Conservation (phyloP, 495 filamentous ascomycete species). For the Poronia punctata region DNA sequence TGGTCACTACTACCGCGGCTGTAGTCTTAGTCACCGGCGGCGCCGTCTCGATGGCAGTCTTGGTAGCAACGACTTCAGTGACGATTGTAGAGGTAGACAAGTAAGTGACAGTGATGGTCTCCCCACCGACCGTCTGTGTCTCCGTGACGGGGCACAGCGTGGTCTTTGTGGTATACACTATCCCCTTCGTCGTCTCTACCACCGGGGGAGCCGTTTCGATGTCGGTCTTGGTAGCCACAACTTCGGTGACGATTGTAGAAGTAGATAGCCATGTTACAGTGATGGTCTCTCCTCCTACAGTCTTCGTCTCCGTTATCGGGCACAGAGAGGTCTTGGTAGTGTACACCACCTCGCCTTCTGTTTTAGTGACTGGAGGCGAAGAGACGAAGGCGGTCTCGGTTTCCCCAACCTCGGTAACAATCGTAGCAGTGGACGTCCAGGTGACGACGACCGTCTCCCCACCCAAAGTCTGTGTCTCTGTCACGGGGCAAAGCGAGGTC, state of each 20-base stretch:
- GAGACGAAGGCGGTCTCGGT: conserved; percentile 16
- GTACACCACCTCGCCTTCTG: conserved; percentile 22
- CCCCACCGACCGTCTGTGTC: conserved; percentile 30
- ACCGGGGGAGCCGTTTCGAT: conserved; percentile 16
- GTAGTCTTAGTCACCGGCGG: conserved; percentile 19
- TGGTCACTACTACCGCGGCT: conserved; percentile 26
- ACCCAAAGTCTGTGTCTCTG: conserved; percentile 31
- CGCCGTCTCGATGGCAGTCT: conserved; percentile 19
- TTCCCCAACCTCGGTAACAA: conserved; percentile 14
- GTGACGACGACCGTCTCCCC: conserved; percentile 35
- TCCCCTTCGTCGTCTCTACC: conserved; percentile 13
- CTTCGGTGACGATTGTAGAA: conserved; percentile 24
- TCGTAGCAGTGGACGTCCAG: conserved; percentile 35
- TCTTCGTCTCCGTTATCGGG: conserved; percentile 39
- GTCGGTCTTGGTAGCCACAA: conserved; percentile 17
- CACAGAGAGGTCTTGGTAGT: conserved; percentile 35
- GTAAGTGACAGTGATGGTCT: conserved; percentile 37
- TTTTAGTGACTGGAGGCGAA: conserved; percentile 18
- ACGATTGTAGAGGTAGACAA: conserved; percentile 31
- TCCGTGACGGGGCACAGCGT: conserved; percentile 34
- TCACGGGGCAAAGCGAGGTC: conserved; percentile 34
- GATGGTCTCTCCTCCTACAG: conserved; percentile 32
- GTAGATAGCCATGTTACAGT: conserved; percentile 38
- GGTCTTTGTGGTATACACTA: conserved; percentile 32
- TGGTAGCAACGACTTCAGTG: conserved; percentile 13